These are phyloP conservation scores for Ophioceras dolichostomum DNA, from an alignment of 2,329 filamentous ascomycete genomes.

Conservation along the genomic window DNA sequence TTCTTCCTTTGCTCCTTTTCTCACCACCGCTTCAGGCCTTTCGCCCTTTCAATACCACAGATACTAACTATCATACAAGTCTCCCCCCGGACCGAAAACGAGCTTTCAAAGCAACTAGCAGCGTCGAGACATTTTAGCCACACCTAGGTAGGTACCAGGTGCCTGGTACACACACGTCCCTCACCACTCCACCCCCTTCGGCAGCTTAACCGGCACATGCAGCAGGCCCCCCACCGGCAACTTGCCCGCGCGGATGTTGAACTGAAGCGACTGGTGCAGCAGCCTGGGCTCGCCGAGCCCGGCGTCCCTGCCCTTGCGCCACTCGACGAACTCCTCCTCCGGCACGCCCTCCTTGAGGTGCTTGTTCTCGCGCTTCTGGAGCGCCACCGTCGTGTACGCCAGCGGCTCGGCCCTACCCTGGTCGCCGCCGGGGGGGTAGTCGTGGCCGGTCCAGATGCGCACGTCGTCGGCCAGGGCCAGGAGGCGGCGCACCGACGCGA, in stretches of 20 bases:
- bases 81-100: no score
- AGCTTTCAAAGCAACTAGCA: no score
- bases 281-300: slow-evolving; percentile 29
- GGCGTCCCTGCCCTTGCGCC: slow-evolving; percentile 29
- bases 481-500: slow-evolving; percentile 26
- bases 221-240: slow-evolving; percentile 25
- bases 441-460: slow-evolving; percentile 41
- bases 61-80: no score
- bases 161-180: no score
- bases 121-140: no score
- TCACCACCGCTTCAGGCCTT: no score
- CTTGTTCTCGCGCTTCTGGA: slow-evolving; percentile 33
- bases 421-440: slow-evolving; percentile 29
- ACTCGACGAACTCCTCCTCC: slow-evolving; percentile 29
- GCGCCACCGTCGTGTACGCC: slow-evolving; percentile 29
- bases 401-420: slow-evolving; percentile 17
- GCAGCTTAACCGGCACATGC: slow-evolving; percentile 20
- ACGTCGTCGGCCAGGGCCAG: slow-evolving; percentile 27
- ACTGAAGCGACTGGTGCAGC: slow-evolving; percentile 36
- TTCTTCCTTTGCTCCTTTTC: no score
- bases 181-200: no score
- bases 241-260: slow-evolving; percentile 37
- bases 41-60: no score
- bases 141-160: no score
- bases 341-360: slow-evolving; percentile 29